Evolutionary conservation across 169 alveolate genomes (phyloP).

Genomic region (Eimeria sp.): DNA sequence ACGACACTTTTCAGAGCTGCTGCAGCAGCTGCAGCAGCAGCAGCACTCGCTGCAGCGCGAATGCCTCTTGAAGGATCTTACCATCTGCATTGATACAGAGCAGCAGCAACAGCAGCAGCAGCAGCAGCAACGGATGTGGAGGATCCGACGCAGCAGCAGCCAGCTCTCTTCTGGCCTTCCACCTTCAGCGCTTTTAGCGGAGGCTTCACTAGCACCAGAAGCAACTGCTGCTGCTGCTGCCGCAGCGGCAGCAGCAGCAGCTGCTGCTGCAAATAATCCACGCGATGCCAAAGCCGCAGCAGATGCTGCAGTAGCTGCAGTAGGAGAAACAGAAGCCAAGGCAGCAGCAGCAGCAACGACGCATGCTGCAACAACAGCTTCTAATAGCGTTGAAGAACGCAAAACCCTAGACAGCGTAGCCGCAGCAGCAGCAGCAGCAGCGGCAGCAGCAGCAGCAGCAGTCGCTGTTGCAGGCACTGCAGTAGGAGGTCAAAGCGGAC

Average conservation of each 20-base stretch:
- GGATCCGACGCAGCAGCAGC: neutral
- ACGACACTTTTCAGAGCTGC: constrained; percentile 36
- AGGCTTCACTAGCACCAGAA: neutral
- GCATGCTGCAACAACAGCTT: neutral
- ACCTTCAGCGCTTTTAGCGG: neutral
- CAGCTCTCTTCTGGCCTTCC: neutral
- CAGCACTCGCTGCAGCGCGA: constrained; percentile 54
- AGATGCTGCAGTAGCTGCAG: neutral
- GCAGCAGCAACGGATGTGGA: constrained; percentile 40
- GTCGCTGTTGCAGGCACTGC: neutral
- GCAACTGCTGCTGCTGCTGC: neutral
- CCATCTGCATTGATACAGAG: constrained; percentile 39
- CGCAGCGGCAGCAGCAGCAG: neutral
- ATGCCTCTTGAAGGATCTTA: constrained; percentile 1
- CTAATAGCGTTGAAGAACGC: neutral
- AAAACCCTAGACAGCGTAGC: neutral
- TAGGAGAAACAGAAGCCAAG: neutral
- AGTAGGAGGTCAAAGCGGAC: neutral
- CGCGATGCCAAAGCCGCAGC: neutral
- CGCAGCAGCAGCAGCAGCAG: neutral
- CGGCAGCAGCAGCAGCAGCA: neutral
- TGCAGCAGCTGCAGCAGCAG: constrained; percentile 58
- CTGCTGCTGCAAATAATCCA: neutral
- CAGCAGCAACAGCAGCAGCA: constrained; percentile 57
- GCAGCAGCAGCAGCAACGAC: neutral